Base-by-base conservation (phyloP, 2,329 filamentous ascomycete genomes). In the Raffaelea arxii region DNA sequence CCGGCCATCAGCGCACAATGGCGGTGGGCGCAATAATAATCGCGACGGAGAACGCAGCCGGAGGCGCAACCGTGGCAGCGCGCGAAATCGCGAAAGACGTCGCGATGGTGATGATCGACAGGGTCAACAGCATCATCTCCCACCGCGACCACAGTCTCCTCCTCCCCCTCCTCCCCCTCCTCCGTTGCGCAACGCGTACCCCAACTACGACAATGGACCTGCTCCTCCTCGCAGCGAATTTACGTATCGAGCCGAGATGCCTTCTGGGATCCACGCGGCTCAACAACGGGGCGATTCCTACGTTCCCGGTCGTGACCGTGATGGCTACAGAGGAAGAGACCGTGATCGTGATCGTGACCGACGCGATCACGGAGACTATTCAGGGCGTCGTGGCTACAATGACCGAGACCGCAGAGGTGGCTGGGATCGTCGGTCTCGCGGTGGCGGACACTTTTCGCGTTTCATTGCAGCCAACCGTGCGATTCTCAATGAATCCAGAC, bases 241-340 rank as follows among this genome's bases (percentile, higher is more conserved):
- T 55, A 74, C 71, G 1, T 80, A 80, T 49, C 71, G 72, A 6
- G 61, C 71, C 37, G 68, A 76, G 11, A 72, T 72, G 43, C 75
- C 76, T 4, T 53, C 67, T 1, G 74, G 74, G 4, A 62, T 78
- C 16, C 59, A 64, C 18, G 63, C 70, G 9, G 62, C 71, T 30
- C 69, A 76, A n/a, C 71, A 70, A 41, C 74, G 74, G 6, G 54
- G 67, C 1, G 62, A 78, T n/a, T 60, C 63, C 25, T 64, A 71
- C 10, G 54, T 59, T 2, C 51, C 5, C 4, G 41, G 41, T 24
- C 41, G 41, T 39, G 48, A 52, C 22, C 22, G 43, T n/a, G 47
- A 32, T 25, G 38, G 0, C 27, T 23, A 21, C 30, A 21, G 18
- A 14, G 39, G 25, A 12, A n/a, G 25, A 6, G 32, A 27, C 21